Conservation (phyloP, 2,329 filamentous ascomycete species). For the Pochonia chlamydosporia region DNA sequence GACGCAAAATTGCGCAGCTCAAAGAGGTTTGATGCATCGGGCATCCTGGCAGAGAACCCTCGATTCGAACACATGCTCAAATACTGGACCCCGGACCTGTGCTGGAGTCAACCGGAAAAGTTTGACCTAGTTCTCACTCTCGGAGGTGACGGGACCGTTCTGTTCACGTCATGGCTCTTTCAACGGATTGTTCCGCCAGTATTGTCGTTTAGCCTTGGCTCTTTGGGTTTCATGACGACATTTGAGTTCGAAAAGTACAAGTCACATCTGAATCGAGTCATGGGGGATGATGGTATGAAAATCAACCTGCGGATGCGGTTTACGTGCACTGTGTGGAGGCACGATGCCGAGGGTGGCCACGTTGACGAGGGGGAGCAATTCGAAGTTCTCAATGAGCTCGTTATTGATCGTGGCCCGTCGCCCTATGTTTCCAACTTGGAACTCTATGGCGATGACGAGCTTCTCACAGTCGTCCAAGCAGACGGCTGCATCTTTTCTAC, state of each 20-base stretch:
- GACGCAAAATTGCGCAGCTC: conserved; percentile 88
- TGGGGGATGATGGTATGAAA: conserved; percentile 93
- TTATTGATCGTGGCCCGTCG: conserved; percentile 94
- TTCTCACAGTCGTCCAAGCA: conserved; percentile 91
- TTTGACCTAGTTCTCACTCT: conserved; percentile 92
- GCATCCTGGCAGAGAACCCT: conserved; percentile 66
- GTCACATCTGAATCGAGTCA: conserved; percentile 77
- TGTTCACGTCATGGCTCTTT: conserved; percentile 90
- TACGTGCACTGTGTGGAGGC: conserved; percentile 91
- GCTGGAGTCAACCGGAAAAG: conserved; percentile 87
- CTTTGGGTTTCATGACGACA: conserved; percentile 81
- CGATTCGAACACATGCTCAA: conserved; percentile 78
- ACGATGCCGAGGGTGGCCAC: conserved; percentile 53
- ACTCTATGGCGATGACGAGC: conserved; percentile 89
- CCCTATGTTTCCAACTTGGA: conserved; percentile 97
- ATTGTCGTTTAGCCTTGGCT: conserved; percentile 77
- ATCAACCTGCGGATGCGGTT: conserved; percentile 98
- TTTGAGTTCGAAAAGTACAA: conserved; percentile 88
- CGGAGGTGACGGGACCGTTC: conserved; percentile 79
- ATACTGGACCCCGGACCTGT: conserved; percentile 95
- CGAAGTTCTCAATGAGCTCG: conserved; percentile 95
- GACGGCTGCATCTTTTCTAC: conserved; percentile 98
- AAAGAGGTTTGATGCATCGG: conserved; percentile 75
- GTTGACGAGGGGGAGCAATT: conserved; percentile 90
- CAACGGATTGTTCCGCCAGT: conserved; percentile 83